phyloP scores from a whole-genome alignment of 768 basidiomycete genomes.

The Trametes maxima region DNA sequence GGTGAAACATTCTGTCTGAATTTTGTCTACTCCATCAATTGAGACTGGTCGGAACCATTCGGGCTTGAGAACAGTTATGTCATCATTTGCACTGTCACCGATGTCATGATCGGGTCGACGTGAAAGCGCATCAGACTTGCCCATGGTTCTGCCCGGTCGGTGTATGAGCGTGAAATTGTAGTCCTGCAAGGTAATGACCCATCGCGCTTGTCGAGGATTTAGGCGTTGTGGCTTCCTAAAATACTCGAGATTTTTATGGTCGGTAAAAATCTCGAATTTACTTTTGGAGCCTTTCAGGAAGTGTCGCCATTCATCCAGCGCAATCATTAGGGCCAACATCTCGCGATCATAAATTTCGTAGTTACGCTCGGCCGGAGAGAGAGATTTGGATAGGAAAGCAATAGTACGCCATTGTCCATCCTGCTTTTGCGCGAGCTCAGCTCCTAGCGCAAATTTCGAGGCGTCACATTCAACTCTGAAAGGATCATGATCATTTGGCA shows the following conservation, averaged over 20 bases:
- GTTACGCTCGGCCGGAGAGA: conserved; percentile 13
- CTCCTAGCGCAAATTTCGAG: conserved; percentile 24
- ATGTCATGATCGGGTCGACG: neutral
- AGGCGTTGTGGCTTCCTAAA: conserved; percentile 31
- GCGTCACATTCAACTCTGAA: conserved; percentile 23
- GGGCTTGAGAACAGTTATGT: conserved; percentile 1
- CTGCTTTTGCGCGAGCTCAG: conserved; percentile 23
- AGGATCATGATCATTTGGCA: conserved; percentile 4
- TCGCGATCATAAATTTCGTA: conserved; percentile 39
- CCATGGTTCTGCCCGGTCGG: conserved; percentile 5
- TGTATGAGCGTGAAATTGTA: conserved; percentile 23
- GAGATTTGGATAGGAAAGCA: conserved; percentile 17
- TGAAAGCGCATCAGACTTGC: conserved; percentile 13
- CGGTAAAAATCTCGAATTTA: conserved; percentile 29
- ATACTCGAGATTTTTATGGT: conserved; percentile 36
- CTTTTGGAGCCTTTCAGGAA: conserved; percentile 25
- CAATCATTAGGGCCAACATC: conserved; percentile 38
- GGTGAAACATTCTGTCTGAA: neutral
- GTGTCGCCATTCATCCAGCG: conserved; percentile 31
- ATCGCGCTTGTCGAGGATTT: conserved; percentile 37
- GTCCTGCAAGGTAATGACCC: conserved; percentile 24
- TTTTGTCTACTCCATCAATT: neutral
- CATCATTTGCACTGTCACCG: neutral
- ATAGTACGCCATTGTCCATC: conserved; percentile 19
- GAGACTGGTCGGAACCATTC: conserved; percentile 2